A percentile compares a stretch with the other conserved stretches of the same genome.
These are phyloP conservation scores for Saraca asoca DNA, from an alignment of 331 rosid species.

Conservation along the genomic window DNA sequence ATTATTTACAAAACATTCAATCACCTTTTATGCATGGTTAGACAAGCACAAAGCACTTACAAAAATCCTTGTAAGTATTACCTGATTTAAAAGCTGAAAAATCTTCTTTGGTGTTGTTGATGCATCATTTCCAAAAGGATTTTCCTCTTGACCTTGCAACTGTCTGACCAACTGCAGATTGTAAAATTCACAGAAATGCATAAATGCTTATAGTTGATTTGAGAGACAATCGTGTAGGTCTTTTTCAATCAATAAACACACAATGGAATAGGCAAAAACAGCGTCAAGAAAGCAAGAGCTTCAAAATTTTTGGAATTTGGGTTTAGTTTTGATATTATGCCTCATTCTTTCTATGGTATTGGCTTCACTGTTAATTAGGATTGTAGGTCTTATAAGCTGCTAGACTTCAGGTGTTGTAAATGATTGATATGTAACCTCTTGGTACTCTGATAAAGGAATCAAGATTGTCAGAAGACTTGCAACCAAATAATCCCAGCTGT, in stretches of 20 bases:
- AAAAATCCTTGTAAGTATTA: slow-evolving; percentile 23
- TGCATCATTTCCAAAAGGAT: slow-evolving; percentile 87
- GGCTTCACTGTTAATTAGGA: background rate
- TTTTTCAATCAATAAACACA: slow-evolving; percentile 16
- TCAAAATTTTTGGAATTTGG: slow-evolving; percentile 5
- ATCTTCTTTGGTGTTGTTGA: slow-evolving; percentile 82
- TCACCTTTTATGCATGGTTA: slow-evolving; percentile 10
- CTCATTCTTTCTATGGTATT: background rate
- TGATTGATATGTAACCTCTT: slow-evolving; percentile 18
- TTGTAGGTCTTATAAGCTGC: background rate
- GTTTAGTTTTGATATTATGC: background rate
- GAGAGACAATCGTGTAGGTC: background rate
- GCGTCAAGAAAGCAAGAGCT: slow-evolving; percentile 19
- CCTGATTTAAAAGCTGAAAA: slow-evolving; percentile 97
- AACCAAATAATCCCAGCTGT: slow-evolving; percentile 1
- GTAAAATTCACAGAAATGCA: slow-evolving; percentile 28
- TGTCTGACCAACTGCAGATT: slow-evolving; percentile 84
- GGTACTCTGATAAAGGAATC: background rate
- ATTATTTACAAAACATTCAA: slow-evolving; percentile 11
- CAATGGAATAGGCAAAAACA: background rate
- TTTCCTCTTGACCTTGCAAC: slow-evolving; percentile 89
- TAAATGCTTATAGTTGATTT: slow-evolving; percentile 20
- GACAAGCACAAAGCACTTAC: background rate
- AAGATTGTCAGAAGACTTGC: background rate
- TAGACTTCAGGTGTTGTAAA: slow-evolving; percentile 34